Evolutionary conservation across 352 stramenopile species (phyloP), one percentile per base, ranked within the genome.

Genomic region (Discostella stelligera): DNA sequence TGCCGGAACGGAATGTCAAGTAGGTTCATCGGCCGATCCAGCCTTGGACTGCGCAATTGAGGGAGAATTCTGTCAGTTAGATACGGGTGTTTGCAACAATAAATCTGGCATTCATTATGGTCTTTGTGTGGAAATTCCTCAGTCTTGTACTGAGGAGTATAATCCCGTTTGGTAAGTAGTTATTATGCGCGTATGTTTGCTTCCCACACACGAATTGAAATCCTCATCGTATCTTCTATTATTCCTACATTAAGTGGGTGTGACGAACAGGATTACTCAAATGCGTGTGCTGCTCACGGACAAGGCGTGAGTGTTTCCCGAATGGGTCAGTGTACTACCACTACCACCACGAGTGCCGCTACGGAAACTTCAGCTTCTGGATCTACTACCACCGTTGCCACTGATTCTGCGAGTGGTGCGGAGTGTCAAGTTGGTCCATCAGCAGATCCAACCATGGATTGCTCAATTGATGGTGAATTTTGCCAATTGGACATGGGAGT

Each of bases 211-310:
- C n/a, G n/a, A n/a, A n/a, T n/a, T n/a, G n/a, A n/a, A n/a, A n/a
- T n/a, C n/a, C n/a, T n/a, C n/a, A n/a, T n/a, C n/a, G n/a, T n/a
- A n/a, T n/a, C n/a, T n/a, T n/a, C n/a, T n/a, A n/a, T n/a, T n/a
- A n/a, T n/a, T n/a, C n/a, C n/a, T n/a, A n/a, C n/a, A n/a, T n/a
- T n/a, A n/a, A 56, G 58, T 32, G 58, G 58, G 18, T 65, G 58
- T 18, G 58, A 65, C 41, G 58, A 32, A 50, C 2, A 16, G 32
- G 37, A 52, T 23, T 65, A 65, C 58, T 65, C 58, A 6, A 65
- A 65, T 30, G 30, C 20, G 14, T 65, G 58, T 30, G 23, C 14
- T 27, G 58, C 58, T 13, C 18, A 65, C 37, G 2, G 11, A 11
- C 0, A 27, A 5, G 58, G 58, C 9, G 58, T 53, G 3, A 65